These are phyloP conservation scores for Talaromyces sp. DNA, from an alignment of 2,329 filamentous ascomycete genomes.

Conservation along the genomic window DNA sequence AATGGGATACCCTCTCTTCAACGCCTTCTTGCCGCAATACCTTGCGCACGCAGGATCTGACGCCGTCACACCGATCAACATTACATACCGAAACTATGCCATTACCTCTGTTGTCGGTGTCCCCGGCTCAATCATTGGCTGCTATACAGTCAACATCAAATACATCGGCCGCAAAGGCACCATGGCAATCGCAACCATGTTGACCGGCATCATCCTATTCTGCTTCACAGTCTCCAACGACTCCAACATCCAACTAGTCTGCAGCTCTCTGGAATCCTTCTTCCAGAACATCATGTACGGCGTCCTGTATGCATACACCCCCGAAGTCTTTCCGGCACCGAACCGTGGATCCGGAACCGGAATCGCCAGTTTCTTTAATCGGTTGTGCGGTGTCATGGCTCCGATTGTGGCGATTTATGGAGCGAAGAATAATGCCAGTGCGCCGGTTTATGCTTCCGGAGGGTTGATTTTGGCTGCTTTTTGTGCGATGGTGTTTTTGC, in stretches of 20 bases:
- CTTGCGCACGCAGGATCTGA: conserved; percentile 58
- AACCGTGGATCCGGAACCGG: conserved; percentile 57
- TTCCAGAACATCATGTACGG: conserved; percentile 60
- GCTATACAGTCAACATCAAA: conserved; percentile 69
- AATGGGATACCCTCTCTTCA: conserved; percentile 85
- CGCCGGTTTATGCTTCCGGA: conserved; percentile 48
- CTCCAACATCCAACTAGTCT: conserved; percentile 51
- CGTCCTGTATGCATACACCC: conserved; percentile 59
- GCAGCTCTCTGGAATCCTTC: conserved; percentile 56
- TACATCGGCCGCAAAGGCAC: conserved; percentile 60
- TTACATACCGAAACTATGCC: conserved; percentile 73
- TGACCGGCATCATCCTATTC: conserved; percentile 56
- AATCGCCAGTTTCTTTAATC: conserved; percentile 47
- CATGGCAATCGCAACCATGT: conserved; percentile 52
- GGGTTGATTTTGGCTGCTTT: conserved; percentile 47
- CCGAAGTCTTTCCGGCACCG: conserved; percentile 58
- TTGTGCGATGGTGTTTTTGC: conserved; percentile 46
- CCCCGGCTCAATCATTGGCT: conserved; percentile 72
- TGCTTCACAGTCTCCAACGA: conserved; percentile 54
- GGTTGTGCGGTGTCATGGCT: conserved; percentile 46
- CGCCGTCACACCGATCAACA: conserved; percentile 35
- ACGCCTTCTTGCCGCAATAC: conserved; percentile 86
- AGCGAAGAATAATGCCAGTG: conserved; percentile 37
- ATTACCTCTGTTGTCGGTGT: conserved; percentile 76
- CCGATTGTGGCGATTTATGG: conserved; percentile 48